Conservation (phyloP, 805 yeast species). For the Candida nitratophila region DNA sequence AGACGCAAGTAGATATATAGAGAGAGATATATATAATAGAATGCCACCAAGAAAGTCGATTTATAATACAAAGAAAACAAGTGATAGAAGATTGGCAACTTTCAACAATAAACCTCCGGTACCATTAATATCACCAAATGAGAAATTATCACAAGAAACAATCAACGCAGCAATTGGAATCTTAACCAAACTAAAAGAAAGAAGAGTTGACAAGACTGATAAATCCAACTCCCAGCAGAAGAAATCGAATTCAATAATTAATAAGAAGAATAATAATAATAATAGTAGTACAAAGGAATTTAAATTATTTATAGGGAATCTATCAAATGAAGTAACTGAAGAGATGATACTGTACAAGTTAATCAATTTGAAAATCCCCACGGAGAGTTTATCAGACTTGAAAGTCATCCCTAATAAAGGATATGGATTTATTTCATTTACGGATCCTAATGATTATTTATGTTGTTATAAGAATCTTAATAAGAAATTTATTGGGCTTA, state of each 20-base stretch:
- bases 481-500: slow-evolving; percentile 68
- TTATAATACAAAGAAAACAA: slow-evolving; percentile 23
- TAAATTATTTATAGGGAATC: slow-evolving; percentile 67
- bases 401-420: slow-evolving; percentile 40
- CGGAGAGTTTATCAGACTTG: not conserved
- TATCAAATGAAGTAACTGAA: slow-evolving; percentile 62
- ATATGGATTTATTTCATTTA: slow-evolving; percentile 69
- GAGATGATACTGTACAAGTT: slow-evolving; percentile 50
- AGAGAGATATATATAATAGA: too few species aligned
- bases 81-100: slow-evolving; percentile 51
- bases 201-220: too few species aligned
- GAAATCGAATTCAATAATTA: too few species aligned
- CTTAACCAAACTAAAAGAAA: slow-evolving; percentile 6
- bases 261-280: slow-evolving; percentile 1
- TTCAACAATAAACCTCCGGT: slow-evolving; percentile 1
- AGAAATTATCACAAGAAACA: slow-evolving; percentile 39
- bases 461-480: slow-evolving; percentile 69
- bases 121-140: slow-evolving; percentile 33
- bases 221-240: too few species aligned
- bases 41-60: slow-evolving; percentile 12
- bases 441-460: slow-evolving; percentile 57
- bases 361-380: slow-evolving; percentile 27
- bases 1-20: too few species aligned
- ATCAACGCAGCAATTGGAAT: slow-evolving; percentile 14
- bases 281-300: slow-evolving; percentile 34